A percentile compares a stretch with the other conserved stretches of the same genome.
These are phyloP conservation scores for Tetrapisispora phaffii DNA, from an alignment of 805 yeast species.

Conservation along the genomic window DNA sequence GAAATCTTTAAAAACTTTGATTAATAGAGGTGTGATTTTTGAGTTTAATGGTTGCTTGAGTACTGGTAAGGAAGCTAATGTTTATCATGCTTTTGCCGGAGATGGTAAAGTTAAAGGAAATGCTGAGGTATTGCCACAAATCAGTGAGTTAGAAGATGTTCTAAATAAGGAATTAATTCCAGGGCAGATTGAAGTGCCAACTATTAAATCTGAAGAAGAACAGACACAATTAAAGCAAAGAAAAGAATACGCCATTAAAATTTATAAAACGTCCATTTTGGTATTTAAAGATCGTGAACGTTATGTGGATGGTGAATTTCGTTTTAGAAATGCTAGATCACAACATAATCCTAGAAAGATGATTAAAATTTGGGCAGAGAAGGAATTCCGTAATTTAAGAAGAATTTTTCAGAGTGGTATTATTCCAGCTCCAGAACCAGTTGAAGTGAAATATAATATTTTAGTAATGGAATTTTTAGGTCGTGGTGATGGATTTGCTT, in stretches of 20 bases:
- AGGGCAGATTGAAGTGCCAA: constrained; percentile 1
- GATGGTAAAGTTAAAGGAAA: constrained; percentile 3
- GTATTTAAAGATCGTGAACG: constrained; percentile 96
- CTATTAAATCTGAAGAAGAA: not conserved
- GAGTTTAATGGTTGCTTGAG: constrained; percentile 87
- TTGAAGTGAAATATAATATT: constrained; percentile 81
- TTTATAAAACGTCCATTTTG: constrained; percentile 89
- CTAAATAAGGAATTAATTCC: not conserved
- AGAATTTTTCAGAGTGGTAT: constrained; percentile 61
- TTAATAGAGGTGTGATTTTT: constrained; percentile 74
- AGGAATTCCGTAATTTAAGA: constrained; percentile 87
- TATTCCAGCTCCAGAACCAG: constrained; percentile 89
- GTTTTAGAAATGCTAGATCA: constrained; percentile 77
- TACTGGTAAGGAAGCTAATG: constrained; percentile 99
- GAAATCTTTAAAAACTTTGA: constrained; percentile 67
- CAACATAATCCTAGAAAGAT: constrained; percentile 92
- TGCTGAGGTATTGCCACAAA: not conserved
- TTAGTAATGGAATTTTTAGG: constrained; percentile 85
- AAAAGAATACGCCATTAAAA: constrained; percentile 76
- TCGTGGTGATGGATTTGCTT: constrained; percentile 74
- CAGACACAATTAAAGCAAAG: constrained; percentile 11
- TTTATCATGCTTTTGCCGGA: constrained; percentile 64
- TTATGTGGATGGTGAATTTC: constrained; percentile 90
- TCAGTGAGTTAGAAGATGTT: not conserved
- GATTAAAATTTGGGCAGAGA: constrained; percentile 98